Evolutionary conservation across 257 asterid species (phyloP).

Genomic region (Solanum etuberosum): DNA sequence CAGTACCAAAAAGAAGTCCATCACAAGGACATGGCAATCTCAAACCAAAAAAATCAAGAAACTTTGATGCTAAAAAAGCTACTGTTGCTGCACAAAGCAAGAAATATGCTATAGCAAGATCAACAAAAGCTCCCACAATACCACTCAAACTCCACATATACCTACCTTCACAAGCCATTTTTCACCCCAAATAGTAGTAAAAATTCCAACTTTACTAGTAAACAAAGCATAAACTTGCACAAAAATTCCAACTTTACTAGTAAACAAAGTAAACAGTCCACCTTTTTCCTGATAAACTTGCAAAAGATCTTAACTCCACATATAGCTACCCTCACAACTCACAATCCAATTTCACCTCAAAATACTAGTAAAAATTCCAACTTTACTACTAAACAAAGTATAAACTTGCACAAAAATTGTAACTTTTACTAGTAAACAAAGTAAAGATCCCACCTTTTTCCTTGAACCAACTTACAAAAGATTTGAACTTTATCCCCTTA

Average conservation of each 20-base stretch:
- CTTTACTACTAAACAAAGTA: not conserved
- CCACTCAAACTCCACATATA: constrained; percentile 64
- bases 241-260: not conserved
- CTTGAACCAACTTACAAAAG: not conserved
- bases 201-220: not conserved
- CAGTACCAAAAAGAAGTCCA: constrained; percentile 27
- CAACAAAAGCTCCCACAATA: constrained; percentile 71
- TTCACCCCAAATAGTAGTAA: constrained; percentile 3
- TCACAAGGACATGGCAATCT: constrained; percentile 73
- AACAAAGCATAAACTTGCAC: not conserved
- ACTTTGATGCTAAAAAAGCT: constrained; percentile 47
- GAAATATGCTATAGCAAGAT: constrained; percentile 64
- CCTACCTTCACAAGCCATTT: constrained; percentile 58
- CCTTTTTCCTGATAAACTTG: not conserved
- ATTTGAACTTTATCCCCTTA: not conserved
- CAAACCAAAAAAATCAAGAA: constrained; percentile 62
- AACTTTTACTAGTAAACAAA: not conserved
- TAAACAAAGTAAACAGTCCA: not conserved
- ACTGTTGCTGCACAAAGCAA: constrained; percentile 62
- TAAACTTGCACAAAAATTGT: not conserved
- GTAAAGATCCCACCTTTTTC: not conserved
- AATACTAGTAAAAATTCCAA: not conserved
- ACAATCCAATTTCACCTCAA: constrained; percentile 35
- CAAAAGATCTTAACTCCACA: constrained; percentile 35
- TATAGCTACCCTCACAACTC: constrained; percentile 28